Base-by-base conservation (phyloP, 1,284 basidiomycete species). In the Coriolopsis trogii region DNA sequence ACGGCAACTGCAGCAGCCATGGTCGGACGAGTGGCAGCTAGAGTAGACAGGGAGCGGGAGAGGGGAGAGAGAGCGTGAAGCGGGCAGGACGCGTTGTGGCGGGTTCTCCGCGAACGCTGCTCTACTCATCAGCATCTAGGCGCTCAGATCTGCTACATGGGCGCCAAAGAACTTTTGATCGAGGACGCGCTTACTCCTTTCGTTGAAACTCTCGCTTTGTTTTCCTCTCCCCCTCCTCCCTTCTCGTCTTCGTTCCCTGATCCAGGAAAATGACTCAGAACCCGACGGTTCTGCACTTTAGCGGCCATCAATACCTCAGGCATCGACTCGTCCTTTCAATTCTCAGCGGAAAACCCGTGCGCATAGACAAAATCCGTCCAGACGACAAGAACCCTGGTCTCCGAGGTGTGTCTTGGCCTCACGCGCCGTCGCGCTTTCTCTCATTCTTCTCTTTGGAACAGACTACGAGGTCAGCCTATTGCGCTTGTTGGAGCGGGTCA, bases 381-480 rank as follows among this genome's bases (percentile, higher is more conserved):
- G 87, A 95, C 45, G 93, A 97, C 72, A 91, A 94, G 62, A 89
- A 97, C 67, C 96, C 97, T 30, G 97, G 97, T 70, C 74, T 99
- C 24, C 78, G 89, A 79, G 91, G 91, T 91, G 55, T 44, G 73
- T 12, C 33, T 24, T 24, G 4, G 20, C 16, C 29, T 26, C 16
- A 42, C 10, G 8, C 21, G 25, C 9, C 36, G 8, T 16, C 13
- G n/a, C 20, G 23, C 25, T 36, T 34, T 28, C 41, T 40, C 25
- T 30, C 42, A 25, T 31, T 3, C 6, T 15, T 18, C 8, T 38
- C 20, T 29, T 41, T 43, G 40, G 44, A 29, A 3, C 62, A 90
- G 95, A 98, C 67, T 97, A 90, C 70, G 97, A 99, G 75, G 87
- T 97, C 47, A 96, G 91, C 64, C 81, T 98, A 26, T 69, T 99